Evolutionary conservation across 768 basidiomycete species (phyloP).

Genomic region (Suillus hirtellus): DNA sequence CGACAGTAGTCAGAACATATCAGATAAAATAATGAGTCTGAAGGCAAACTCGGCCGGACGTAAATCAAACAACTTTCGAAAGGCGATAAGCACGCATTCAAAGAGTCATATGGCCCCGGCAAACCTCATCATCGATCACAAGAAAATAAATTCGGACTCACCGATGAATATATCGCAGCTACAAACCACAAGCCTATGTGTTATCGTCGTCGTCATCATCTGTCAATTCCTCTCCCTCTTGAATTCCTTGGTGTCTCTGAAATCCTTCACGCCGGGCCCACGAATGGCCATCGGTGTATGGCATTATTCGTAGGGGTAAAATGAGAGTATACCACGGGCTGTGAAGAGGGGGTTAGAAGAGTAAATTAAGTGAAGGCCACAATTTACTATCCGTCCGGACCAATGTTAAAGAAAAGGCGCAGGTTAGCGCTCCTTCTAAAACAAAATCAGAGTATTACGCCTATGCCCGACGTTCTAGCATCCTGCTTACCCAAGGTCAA

Average conservation of each 20-base stretch:
- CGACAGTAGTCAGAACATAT: neutral
- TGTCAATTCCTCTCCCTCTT: slow-evolving; percentile 84
- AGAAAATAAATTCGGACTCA: slow-evolving; percentile 15
- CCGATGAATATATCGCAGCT: slow-evolving; percentile 1
- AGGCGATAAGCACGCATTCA: slow-evolving; percentile 31
- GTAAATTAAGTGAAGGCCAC: neutral
- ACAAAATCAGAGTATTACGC: neutral
- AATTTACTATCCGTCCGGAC: slow-evolving; percentile 77
- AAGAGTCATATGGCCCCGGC: slow-evolving; percentile 91
- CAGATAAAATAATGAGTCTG: slow-evolving; percentile 4
- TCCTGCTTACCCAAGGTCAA: slow-evolving; percentile 73
- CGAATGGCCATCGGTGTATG: slow-evolving; percentile 80
- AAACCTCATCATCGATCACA: slow-evolving; percentile 46
- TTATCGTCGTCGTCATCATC: slow-evolving; percentile 67
- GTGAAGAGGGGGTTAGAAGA: neutral
- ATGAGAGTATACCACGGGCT: slow-evolving; percentile 82
- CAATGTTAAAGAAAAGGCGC: slow-evolving; percentile 84
- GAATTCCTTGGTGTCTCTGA: slow-evolving; percentile 59
- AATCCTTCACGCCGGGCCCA: slow-evolving; percentile 77
- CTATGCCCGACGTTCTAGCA: neutral
- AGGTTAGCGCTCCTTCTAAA: slow-evolving; percentile 65
- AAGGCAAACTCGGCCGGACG: slow-evolving; percentile 48
- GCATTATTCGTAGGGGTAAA: slow-evolving; percentile 75
- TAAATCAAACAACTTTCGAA: slow-evolving; percentile 60
- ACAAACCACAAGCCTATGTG: slow-evolving; percentile 15